Evolutionary conservation across 768 basidiomycete genomes (phyloP), one percentile per base, ranked within the genome.

Genomic region (Dentipellis fragilis): DNA sequence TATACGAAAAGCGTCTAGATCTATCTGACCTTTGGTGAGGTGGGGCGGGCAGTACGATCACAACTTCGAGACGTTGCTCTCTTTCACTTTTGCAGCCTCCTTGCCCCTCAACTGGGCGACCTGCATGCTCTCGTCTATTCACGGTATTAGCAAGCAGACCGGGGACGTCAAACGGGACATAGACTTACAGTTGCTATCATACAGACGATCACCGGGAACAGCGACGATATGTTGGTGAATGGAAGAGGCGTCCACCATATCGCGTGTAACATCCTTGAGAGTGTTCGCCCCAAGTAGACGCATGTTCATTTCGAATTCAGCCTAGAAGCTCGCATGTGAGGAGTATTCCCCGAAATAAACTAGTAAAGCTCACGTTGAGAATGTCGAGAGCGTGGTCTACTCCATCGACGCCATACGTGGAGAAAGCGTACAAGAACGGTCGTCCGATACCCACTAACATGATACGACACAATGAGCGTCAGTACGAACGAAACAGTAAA

Each of bases 231-330:
- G 90, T 17, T 74, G 67, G 51, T 75, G 71, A 34, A 94, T 71
- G 51, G 80, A 83, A 2, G 80, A 80, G 11, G 84, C 83, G 59
- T 97, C 92, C 8, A 98, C 91, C 94, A 98, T 94, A 46, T 83
- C 80, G 0, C 88, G 89, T 0, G 83, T 81, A 55, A 98, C 73
- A 36, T 97, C 91, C 53, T 77, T 78, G 46, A 98, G 68, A 0
- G 80, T 87, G 3, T 77, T 81, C 0, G 93, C 93, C 7, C 95
- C 95, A 29, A 99, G 70, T 1, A 98, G 75, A 14, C 94, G 85
- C 80, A 97, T 79, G 70, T 95, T 93, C 95, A 98, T 97, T 74
- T 94, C 91, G 63, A 99, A 92, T 69, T 99, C 95, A 62, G 94
- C 91, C 92, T 97, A 65, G 9, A 58, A 7, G 7, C 35, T 59